Percentiles rank a stretch among this genome's conserved stretches.
These are phyloP conservation scores for Nakazawaea sp. DNA, from an alignment of 805 yeast species.

Conservation along the genomic window DNA sequence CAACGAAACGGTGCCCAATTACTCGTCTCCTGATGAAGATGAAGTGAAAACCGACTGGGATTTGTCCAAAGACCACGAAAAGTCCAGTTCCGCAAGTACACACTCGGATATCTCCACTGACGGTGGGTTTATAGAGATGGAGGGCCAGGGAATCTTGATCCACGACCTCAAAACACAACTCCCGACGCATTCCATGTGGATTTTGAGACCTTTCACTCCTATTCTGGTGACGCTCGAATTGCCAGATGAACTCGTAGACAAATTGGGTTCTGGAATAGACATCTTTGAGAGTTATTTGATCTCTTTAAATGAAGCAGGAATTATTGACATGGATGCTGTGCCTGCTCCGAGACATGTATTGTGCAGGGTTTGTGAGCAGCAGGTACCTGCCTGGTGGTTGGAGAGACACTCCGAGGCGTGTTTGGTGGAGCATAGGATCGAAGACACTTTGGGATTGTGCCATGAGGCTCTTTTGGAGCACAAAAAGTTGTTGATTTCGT, in stretches of 20 bases:
- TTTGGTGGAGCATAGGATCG: constrained; percentile 74
- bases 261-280: constrained; percentile 85
- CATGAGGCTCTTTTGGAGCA: constrained; percentile 80
- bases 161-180: constrained; percentile 48
- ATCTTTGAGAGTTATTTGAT: constrained; percentile 71
- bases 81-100: background rate
- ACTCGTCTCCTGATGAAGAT: constrained; percentile 13
- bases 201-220: constrained; percentile 69
- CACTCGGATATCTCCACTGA: constrained; percentile 35
- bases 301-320: constrained; percentile 54
- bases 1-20: constrained; percentile 18
- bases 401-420: constrained; percentile 89
- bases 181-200: constrained; percentile 90
- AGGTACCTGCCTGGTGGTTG: constrained; percentile 94
- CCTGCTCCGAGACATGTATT: constrained; percentile 80
- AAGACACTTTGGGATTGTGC: constrained; percentile 63
- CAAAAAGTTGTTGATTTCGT: constrained; percentile 36
- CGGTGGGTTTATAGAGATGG: constrained; percentile 64
- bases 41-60: no score
- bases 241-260: constrained; percentile 62
- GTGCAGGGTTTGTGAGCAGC: constrained; percentile 88
- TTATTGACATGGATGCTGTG: constrained; percentile 53
- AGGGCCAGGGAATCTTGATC: constrained; percentile 89
- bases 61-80: constrained; percentile 1
- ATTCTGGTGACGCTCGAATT: constrained; percentile 59